Evolutionary conservation across 441 rosid genomes (phyloP).

Genomic region (Croton laevigatus): DNA sequence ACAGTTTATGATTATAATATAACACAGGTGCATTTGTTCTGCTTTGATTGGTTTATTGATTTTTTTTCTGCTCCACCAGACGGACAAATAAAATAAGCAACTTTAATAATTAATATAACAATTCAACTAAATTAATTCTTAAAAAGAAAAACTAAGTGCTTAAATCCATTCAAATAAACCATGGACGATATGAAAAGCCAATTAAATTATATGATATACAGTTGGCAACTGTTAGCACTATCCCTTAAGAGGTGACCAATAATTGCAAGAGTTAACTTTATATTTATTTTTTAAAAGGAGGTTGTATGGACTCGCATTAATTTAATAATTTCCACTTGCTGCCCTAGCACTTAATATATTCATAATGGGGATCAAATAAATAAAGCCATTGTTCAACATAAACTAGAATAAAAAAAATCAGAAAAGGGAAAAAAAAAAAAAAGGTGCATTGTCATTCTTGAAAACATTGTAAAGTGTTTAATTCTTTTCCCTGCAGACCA

Average conservation of each 20-base stretch:
- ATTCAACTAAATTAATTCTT: constrained; percentile 1
- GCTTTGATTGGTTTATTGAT: constrained; percentile 47
- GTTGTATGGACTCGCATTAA: neutral
- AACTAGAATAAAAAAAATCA: neutral
- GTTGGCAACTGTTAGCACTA: constrained; percentile 15
- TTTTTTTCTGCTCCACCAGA: constrained; percentile 65
- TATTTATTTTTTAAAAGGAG: constrained; percentile 1
- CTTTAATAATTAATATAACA: constrained; percentile 1
- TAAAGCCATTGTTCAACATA: constrained; percentile 1
- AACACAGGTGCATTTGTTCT: constrained; percentile 75
- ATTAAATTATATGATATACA: constrained; percentile 18
- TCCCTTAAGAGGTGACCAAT: constrained; percentile 13
- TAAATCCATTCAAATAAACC: constrained; percentile 15
- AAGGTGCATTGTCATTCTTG: neutral
- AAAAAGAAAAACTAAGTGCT: constrained; percentile 5
- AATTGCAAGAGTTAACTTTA: constrained; percentile 3
- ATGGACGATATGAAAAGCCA: constrained; percentile 18
- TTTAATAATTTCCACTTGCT: constrained; percentile 10
- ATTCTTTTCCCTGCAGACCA: neutral
- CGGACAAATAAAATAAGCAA: constrained; percentile 8
- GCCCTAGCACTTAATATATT: neutral
- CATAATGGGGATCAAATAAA: neutral
- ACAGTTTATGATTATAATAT: constrained; percentile 49
- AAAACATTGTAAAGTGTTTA: neutral
- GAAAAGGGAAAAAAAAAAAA: neutral